These are phyloP conservation scores for Pleurozium schreberi DNA, from an alignment of 225 moss, liverwort and hornwort species.

Conservation along the genomic window DNA sequence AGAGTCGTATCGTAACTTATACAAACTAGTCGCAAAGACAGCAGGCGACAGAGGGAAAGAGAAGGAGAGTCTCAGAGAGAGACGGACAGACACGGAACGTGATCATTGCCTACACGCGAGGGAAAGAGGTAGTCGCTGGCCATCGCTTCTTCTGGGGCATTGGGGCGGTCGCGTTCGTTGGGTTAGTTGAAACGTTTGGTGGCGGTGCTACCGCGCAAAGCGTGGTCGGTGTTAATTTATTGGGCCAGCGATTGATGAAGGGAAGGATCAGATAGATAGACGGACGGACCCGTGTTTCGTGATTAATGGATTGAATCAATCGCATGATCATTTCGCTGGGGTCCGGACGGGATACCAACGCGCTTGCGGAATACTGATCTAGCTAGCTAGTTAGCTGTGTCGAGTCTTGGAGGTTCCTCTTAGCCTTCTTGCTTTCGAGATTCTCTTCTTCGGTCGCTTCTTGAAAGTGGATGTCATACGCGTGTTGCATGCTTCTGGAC, in stretches of 20 bases:
- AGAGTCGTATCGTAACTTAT: not conserved
- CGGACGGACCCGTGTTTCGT: not conserved
- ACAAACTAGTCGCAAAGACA: not conserved
- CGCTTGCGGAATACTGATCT: not conserved
- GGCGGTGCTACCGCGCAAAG: not conserved
- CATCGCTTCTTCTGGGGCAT: not conserved
- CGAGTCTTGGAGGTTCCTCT: not conserved
- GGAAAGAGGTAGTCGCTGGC: not conserved
- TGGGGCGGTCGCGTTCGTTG: not conserved
- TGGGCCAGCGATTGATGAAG: not conserved
- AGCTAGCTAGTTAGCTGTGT: not conserved
- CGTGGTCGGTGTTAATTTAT: constrained; percentile 2
- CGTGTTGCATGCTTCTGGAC: not conserved
- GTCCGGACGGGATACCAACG: not conserved
- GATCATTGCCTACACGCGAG: constrained; percentile 3
- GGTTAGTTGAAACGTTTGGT: not conserved
- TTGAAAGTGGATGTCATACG: constrained; percentile 7
- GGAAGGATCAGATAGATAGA: not conserved
- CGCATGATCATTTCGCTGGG: not conserved
- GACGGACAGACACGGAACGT: not conserved
- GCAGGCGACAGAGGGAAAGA: not conserved
- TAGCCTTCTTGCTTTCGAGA: not conserved
- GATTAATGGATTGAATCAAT: not conserved
- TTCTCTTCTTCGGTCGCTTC: not conserved
- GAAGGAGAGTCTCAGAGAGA: not conserved